phyloP scores from a whole-genome alignment of 1,284 basidiomycete species.

The Ustilago tritici region DNA sequence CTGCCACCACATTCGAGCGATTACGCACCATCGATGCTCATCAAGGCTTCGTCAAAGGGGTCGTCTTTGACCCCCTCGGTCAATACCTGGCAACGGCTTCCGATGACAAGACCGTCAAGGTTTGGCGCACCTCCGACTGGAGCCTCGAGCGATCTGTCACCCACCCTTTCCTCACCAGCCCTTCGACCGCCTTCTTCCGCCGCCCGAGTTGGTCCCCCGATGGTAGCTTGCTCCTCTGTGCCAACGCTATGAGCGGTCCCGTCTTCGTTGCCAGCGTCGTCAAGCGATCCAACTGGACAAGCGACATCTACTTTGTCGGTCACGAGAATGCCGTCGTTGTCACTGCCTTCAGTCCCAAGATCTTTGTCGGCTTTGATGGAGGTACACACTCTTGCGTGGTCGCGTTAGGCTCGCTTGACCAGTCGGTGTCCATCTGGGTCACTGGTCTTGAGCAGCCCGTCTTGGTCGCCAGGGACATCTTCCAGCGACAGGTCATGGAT shows the following conservation, averaged over 20 bases:
- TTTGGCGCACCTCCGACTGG: constrained; percentile 97
- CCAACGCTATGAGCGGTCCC: constrained; percentile 96
- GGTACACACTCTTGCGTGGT: constrained; percentile 57
- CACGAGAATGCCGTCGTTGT: constrained; percentile 99
- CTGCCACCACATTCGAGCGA: constrained; percentile 62
- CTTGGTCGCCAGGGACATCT: constrained; percentile 91
- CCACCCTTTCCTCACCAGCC: constrained; percentile 92
- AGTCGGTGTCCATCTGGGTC: constrained; percentile 56
- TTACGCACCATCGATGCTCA: constrained; percentile 86
- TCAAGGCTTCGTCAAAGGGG: constrained; percentile 96
- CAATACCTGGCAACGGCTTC: constrained; percentile 85
- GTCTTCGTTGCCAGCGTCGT: constrained; percentile 98
- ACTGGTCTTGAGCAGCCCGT: constrained; percentile 84
- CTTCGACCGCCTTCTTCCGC: constrained; percentile 93
- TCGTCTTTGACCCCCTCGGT: constrained; percentile 97
- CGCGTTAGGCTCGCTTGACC: constrained; percentile 56
- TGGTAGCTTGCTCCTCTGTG: constrained; percentile 95
- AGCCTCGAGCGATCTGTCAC: constrained; percentile 82
- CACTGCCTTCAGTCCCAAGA: constrained; percentile 63
- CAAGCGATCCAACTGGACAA: constrained; percentile 76
- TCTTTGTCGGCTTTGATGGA: constrained; percentile 55
- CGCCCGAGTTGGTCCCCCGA: constrained; percentile 98
- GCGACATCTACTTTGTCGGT: constrained; percentile 81
- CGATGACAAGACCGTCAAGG: constrained; percentile 93
- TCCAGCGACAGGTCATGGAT: constrained; percentile 94